Base-by-base conservation (phyloP, 495 filamentous ascomycete species). In the Lepidopterella palustris region DNA sequence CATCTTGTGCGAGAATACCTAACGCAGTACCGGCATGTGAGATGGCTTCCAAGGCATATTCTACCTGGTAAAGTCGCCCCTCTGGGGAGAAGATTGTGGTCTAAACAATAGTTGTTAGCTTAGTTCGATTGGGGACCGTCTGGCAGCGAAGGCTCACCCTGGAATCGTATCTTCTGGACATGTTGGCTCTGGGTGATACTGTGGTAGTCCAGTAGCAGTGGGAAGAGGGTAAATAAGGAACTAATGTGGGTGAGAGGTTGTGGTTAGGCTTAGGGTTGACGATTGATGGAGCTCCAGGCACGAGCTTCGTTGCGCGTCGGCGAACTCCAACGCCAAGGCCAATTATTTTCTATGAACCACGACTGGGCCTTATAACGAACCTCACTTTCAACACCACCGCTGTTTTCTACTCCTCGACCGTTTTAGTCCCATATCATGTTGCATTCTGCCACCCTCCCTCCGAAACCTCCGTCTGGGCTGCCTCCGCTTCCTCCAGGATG, bases 81-180 rank as follows among this genome's bases (percentile, higher is more conserved):
- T 98, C 93, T 61, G 93, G 93, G 51, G 93, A 98, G 83, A 98
- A 98, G 80, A 97, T 98, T 74, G 93, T 98, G 66, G 93, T 98
- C 92, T 97, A 70, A 15, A 42, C 13, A 11, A 13, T 45, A 57
- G 61, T 60, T 68, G 75, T 82, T 71, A 83, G 76, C 72, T 70
- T 8, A 21, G 26, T 57, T 64, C 59, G 65, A 25, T 39, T 45
- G 18, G 40, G 28, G 5, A 8, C 13, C 6, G 28, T 23, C 49
- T 26, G 50, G 40, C 62, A 62, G 53, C 47, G 57, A 63, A 65
- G 55, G 53, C 84, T 71, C 79, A 96, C 92, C 76, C 92, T 83
- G 69, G 92, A 96, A 87, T 97, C 93, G 78, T 98, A 98, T 80
- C 92, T 85, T 79, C 93, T 86, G 70, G 93, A 96, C 93, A 98